A percentile compares a stretch with the other conserved stretches of the same genome.
These are phyloP conservation scores for Kandelia obovata DNA, from an alignment of 345 rosid species.

Conservation along the genomic window DNA sequence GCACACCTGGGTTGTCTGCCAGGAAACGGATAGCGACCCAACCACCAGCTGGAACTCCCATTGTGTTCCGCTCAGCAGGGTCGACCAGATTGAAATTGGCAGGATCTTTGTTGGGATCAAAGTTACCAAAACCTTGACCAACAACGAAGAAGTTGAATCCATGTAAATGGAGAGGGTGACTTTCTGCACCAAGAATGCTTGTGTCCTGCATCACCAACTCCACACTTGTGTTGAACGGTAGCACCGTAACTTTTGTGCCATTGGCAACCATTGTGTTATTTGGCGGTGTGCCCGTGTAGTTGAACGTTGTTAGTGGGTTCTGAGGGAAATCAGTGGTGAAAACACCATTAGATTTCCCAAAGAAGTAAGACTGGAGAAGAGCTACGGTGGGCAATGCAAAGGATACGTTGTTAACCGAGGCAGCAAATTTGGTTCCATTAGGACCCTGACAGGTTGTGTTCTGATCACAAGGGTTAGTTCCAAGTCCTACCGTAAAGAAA, in stretches of 20 bases:
- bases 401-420: conserved; percentile 22
- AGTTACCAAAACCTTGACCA: conserved; percentile 30
- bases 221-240: conserved; percentile 27
- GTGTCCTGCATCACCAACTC: conserved; percentile 27
- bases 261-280: conserved; percentile 22
- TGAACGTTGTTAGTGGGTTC: conserved; percentile 17
- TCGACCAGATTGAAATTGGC: conserved; percentile 21
- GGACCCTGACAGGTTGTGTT: conserved; percentile 33
- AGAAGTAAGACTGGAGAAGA: conserved; percentile 22
- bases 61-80: conserved; percentile 24
- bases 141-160: conserved; percentile 28
- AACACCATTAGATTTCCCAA: conserved; percentile 21
- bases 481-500: conserved; percentile 26
- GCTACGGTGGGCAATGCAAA: conserved; percentile 19
- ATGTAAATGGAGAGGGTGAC: conserved; percentile 28
- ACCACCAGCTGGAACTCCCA: conserved; percentile 27
- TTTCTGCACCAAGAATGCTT: conserved; percentile 25
- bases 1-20: conserved; percentile 26
- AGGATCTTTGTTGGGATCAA: conserved; percentile 21
- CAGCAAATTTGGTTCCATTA: conserved; percentile 25
- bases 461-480: conserved; percentile 18
- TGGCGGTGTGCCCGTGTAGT: conserved; percentile 25
- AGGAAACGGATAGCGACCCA: conserved; percentile 29
- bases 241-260: conserved; percentile 12
- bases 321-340: conserved; percentile 27